Base-by-base conservation (phyloP, 352 stramenopile genomes). In the Phytophthora macrochlamydospora region DNA sequence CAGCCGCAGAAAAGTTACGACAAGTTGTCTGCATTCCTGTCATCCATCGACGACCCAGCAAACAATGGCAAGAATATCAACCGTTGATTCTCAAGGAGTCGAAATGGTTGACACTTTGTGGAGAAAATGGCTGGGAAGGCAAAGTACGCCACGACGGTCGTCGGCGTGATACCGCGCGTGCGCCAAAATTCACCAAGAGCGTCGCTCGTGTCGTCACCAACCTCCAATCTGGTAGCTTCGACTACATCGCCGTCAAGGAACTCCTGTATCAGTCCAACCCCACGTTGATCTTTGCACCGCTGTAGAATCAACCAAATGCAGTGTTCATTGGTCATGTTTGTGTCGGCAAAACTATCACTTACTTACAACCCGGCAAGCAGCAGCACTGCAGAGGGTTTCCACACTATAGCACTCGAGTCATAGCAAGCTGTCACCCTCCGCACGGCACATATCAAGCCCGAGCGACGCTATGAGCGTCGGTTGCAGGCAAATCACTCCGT, bases 81-180 rank as follows among this genome's bases (percentile, higher is more conserved):
- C 73, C 80, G n/a, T 49, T 92, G 30, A 75, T 87, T 42, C 61
- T 91, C n/a, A 85, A 87, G n/a, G 62, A 82, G 32, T 62, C 70
- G 8, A 83, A 75, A 61, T 92, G 84, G 84, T 74, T 90, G 9
- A 87, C 84, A 7, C 70, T 92, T 2, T 85, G 79, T 30, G 80
- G 84, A 2, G 48, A 79, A 44, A 90, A 89, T 70, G 80, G 84
- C 7, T 92, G 84, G 84, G 81, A 92, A 63, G 84, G 84, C 14
- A 80, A 82, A 48, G 48, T 81, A 12, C 81, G 84, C 2, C 69
- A 66, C 29, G 84, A 92, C 61, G 84, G 84, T 4, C 73, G 81
- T 30, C 80, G 69, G 42, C 66, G 72, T 4, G 75, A 90, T 57
- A 68, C 62, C 5, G 72, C 57, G 29, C 75, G 71, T 29, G 56